phyloP scores from a whole-genome alignment of 495 filamentous ascomycete genomes.

The Pyrenopolyporus hunteri region DNA sequence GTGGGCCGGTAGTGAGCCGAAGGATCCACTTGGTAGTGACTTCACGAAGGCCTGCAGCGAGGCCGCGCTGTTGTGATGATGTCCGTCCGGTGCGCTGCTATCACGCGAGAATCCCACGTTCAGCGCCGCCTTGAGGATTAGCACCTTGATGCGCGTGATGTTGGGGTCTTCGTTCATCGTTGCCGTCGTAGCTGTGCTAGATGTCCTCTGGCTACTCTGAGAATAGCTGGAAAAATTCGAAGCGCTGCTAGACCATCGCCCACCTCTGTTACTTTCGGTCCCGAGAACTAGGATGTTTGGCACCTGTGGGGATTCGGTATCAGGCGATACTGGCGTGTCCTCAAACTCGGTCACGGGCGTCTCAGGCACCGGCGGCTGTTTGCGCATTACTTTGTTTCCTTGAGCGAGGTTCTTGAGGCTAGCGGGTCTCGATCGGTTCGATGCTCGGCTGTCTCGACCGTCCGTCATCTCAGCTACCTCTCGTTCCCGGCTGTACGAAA shows the following conservation, averaged over 20 bases:
- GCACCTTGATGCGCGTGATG: constrained; percentile 71
- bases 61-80: constrained; percentile 42
- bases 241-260: constrained; percentile 75
- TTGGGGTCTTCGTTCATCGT: constrained; percentile 71
- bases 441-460: constrained; percentile 43
- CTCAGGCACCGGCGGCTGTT: constrained; percentile 64
- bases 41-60: constrained; percentile 75
- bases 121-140: constrained; percentile 82
- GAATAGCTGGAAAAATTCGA: constrained; percentile 77
- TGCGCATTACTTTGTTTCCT: constrained; percentile 32
- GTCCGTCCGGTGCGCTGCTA: constrained; percentile 41
- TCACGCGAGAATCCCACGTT: constrained; percentile 72
- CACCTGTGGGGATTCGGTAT: constrained; percentile 67
- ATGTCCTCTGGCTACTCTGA: constrained; percentile 70
- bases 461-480: constrained; percentile 33
- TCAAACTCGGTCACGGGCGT: constrained; percentile 94
- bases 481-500: constrained; percentile 38
- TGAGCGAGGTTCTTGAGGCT: constrained; percentile 49
- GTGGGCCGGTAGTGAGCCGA: constrained; percentile 74
- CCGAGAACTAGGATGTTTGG: constrained; percentile 89
- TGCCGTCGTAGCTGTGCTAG: constrained; percentile 77
- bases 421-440: constrained; percentile 53
- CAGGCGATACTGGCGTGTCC: constrained; percentile 80
- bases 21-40: constrained; percentile 74
- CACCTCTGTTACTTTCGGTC: constrained; percentile 57